A percentile compares a stretch with the other conserved stretches of the same genome.
phyloP scores from a whole-genome alignment of 441 rosid species.

The Melastoma candidum region DNA sequence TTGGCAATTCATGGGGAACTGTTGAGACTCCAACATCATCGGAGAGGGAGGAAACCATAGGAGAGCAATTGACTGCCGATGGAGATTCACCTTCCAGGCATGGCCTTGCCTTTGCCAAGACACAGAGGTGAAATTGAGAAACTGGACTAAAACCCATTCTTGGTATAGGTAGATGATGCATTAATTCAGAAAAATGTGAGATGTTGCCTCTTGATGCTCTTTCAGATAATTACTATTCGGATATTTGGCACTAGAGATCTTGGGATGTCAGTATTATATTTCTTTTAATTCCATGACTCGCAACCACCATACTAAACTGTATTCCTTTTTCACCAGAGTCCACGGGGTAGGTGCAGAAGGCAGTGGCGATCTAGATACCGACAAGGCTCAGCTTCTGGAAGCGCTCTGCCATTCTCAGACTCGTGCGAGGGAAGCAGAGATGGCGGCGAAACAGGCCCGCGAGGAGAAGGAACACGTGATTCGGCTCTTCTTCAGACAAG shows the following conservation, averaged over 20 bases:
- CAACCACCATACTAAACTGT: no score
- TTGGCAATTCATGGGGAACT: constrained; percentile 22
- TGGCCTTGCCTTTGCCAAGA: constrained; percentile 30
- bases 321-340: constrained; percentile 17
- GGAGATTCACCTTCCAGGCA: constrained; percentile 22
- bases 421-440: constrained; percentile 95
- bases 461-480: constrained; percentile 80
- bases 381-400: constrained; percentile 74
- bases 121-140: constrained; percentile 38
- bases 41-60: constrained; percentile 17
- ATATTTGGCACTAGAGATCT: no score
- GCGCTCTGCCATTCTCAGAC: constrained; percentile 94
- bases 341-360: constrained; percentile 24
- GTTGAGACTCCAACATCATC: constrained; percentile 15
- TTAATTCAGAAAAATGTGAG: no score
- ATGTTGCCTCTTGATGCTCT: no score
- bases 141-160: not conserved
- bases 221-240: no score
- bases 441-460: constrained; percentile 62
- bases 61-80: constrained; percentile 22
- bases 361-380: constrained; percentile 37
- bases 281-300: no score
- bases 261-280: no score
- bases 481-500: constrained; percentile 80
- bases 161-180: no score